Base-by-base conservation (phyloP, 208 protist genomes). In the Crithidia fasciculata region DNA sequence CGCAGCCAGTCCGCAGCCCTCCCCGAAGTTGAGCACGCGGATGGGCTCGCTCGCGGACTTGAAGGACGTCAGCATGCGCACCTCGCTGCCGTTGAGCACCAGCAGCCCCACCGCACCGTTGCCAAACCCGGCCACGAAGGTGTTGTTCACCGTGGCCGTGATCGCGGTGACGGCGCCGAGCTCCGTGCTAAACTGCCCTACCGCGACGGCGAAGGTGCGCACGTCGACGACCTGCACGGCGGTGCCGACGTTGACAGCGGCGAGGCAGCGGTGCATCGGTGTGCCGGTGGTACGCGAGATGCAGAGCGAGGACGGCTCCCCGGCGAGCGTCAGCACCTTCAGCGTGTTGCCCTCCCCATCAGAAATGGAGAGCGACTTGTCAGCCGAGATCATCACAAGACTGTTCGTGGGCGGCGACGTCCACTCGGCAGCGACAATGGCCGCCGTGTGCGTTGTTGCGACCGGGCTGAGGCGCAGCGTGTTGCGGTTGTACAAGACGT, bases 401-500 rank as follows among this genome's bases (percentile, higher is more conserved):
- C 84, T 43, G 68, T 92, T 96, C 39, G 87, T 65, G 40, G 60
- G 74, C 57, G 77, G 75, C 13, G 55, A 60, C 8, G 74, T 86
- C 98, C 98, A 99, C 13, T 82, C 78, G 7, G 85, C 96, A 64
- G 83, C 92, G 47, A 94, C 78, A 69, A 99, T 98, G 15, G 59
- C 65, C 75, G 98, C 89, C 16, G 88, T 81, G 83, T 99, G 96
- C 40, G 93, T 96, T 47, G 89, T 94, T 5, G 90, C 58, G 16
- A 98, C 79, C 0, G 97, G 89, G 8, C 91, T 80, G 62, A 98
- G 96, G 44, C 94, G 90, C n/a, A 81, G 67, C n/a, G 90, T 98
- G 36, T 87, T 83, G 40, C 92, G 90, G 83, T 99, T 98, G 82
- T 97, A 98, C 13, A 99, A 28, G 2, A 99, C 71, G 16, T 98